A percentile compares a stretch with the other conserved stretches of the same genome.
phyloP scores from a whole-genome alignment of 768 basidiomycete genomes.

The Myochromella boudieri region DNA sequence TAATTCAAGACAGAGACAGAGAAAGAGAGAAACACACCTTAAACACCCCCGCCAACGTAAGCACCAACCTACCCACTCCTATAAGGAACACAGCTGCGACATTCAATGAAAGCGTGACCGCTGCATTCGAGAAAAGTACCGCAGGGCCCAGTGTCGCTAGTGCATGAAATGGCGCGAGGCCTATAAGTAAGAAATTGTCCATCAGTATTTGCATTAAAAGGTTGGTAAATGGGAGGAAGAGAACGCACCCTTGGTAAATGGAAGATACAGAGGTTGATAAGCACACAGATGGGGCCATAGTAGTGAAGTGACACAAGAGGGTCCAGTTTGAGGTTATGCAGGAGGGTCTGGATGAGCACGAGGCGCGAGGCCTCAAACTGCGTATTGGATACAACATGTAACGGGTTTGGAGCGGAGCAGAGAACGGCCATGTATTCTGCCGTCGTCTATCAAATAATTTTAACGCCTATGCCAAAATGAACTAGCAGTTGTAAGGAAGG shows the following conservation, averaged over 20 bases:
- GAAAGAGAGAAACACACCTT: conserved; percentile 60
- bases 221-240: background rate
- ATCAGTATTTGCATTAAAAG: no score
- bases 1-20: no score
- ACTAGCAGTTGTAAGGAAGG: no score
- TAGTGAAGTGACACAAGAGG: conserved; percentile 94
- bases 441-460: no score
- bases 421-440: no score
- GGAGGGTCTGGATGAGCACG: conserved; percentile 93
- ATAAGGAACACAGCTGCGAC: conserved; percentile 95
- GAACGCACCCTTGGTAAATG: conserved; percentile 80
- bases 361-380: conserved; percentile 93
- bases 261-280: conserved; percentile 84
- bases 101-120: conserved; percentile 86
- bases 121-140: conserved; percentile 81
- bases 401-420: no score
- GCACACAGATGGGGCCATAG: conserved; percentile 93
- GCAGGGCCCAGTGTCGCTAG: conserved; percentile 63
- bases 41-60: conserved; percentile 93
- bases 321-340: conserved; percentile 97
- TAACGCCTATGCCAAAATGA: no score
- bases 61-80: conserved; percentile 80
- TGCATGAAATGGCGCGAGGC: conserved; percentile 76
- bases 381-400: no score
- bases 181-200: conserved; percentile 5